Conservation (phyloP, 2,329 filamentous ascomycete species). For the Xylaria sp. region DNA sequence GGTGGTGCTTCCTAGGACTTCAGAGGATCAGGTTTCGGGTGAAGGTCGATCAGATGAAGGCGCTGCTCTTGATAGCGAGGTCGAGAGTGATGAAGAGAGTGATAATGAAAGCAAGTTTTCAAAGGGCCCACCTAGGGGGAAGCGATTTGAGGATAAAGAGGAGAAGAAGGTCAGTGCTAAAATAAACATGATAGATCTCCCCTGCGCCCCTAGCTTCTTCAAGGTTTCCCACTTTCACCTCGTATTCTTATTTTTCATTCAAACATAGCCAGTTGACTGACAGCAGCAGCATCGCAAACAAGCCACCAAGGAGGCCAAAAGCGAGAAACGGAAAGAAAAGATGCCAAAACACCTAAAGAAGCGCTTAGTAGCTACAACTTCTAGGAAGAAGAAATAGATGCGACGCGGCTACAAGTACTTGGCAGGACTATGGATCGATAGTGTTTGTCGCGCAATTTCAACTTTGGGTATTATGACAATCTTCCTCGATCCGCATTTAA, state of each 20-base stretch:
- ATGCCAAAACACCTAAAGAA: slow-evolving; percentile 98
- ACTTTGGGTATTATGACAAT: not conserved
- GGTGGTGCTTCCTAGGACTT: slow-evolving; percentile 55
- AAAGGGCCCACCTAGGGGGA: slow-evolving; percentile 78
- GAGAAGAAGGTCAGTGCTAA: slow-evolving; percentile 72
- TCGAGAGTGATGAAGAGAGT: slow-evolving; percentile 53
- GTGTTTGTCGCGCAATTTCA: not conserved
- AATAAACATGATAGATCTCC: slow-evolving; percentile 10
- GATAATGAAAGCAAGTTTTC: slow-evolving; percentile 67
- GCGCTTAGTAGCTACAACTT: slow-evolving; percentile 73
- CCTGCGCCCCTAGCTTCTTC: not conserved
- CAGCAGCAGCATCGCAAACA: slow-evolving; percentile 72
- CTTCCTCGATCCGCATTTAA: not conserved
- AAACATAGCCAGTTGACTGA: slow-evolving; percentile 23
- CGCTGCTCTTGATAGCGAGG: slow-evolving; percentile 56
- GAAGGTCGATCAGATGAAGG: slow-evolving; percentile 61
- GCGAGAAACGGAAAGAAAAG: slow-evolving; percentile 92
- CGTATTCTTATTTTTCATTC: not conserved
- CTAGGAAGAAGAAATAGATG: slow-evolving; percentile 70
- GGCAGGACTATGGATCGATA: not conserved
- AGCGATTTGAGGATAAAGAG: slow-evolving; percentile 91
- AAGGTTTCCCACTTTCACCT: slow-evolving; percentile 1
- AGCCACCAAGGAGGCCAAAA: slow-evolving; percentile 93
- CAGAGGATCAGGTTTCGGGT: slow-evolving; percentile 47
- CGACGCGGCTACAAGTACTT: not conserved